Conservation (phyloP, 257 asterid species). For the Capsicum chinense region DNA sequence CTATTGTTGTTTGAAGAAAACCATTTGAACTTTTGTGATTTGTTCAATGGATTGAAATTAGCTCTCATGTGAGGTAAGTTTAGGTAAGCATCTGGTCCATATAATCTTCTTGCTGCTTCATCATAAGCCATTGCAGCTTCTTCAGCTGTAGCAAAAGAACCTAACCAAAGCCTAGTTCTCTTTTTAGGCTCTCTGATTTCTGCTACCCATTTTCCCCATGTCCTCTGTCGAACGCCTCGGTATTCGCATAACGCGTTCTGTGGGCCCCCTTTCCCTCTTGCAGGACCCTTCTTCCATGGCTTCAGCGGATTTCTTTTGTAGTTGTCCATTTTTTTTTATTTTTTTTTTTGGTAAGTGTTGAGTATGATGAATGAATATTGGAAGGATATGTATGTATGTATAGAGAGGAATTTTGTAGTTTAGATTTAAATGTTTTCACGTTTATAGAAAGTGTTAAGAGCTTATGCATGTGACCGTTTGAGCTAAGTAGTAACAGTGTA, state of each 20-base stretch:
- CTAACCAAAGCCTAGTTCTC: slow-evolving; percentile 88
- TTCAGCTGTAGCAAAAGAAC: slow-evolving; percentile 90
- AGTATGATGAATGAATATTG: slow-evolving; percentile 31
- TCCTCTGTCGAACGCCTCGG: slow-evolving; percentile 90
- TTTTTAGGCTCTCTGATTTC: slow-evolving; percentile 95
- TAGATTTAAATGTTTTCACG: slow-evolving; percentile 80
- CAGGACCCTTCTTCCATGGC: slow-evolving; percentile 99
- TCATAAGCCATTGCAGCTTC: slow-evolving; percentile 99
- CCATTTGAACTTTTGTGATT: slow-evolving; percentile 92
- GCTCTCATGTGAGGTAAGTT: slow-evolving; percentile 85
- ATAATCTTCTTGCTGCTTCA: slow-evolving; percentile 90
- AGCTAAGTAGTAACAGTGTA: slow-evolving; percentile 8
- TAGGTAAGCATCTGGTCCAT: slow-evolving; percentile 93
- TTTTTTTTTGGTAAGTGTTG: not conserved
- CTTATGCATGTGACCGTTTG: slow-evolving; percentile 28
- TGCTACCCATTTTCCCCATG: slow-evolving; percentile 89
- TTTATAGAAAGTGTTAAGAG: slow-evolving; percentile 42
- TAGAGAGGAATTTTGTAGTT: slow-evolving; percentile 42
- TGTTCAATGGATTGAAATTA: slow-evolving; percentile 79
- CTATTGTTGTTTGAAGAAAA: slow-evolving; percentile 57
- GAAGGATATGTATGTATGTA: slow-evolving; percentile 31
- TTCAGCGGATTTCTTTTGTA: slow-evolving; percentile 68
- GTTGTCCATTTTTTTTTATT: slow-evolving; percentile 59
- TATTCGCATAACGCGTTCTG: slow-evolving; percentile 88
- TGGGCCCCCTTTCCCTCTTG: slow-evolving; percentile 96